Evolutionary conservation across 2,329 filamentous ascomycete species (phyloP).

Genomic region (Xylariaceae sp.): DNA sequence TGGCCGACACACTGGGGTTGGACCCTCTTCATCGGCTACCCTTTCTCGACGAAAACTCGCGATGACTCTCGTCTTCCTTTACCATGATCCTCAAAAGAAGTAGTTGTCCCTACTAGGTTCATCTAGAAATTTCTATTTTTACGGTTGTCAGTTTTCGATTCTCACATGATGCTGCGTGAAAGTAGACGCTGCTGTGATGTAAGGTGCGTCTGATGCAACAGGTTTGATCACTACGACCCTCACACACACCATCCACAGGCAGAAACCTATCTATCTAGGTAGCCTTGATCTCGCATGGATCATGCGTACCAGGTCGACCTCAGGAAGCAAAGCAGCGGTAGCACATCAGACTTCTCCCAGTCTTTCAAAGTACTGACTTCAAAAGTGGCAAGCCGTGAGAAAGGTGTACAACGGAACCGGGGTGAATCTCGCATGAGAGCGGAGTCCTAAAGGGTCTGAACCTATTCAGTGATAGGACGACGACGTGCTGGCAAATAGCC

Average conservation of each 20-base stretch:
- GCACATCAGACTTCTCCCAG: not conserved
- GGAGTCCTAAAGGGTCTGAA: not conserved
- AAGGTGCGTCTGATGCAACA: not conserved
- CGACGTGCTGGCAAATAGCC: not conserved
- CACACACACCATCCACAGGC: not conserved
- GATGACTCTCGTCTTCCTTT: no score
- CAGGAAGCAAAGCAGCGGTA: not conserved
- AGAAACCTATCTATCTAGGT: not conserved
- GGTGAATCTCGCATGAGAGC: not conserved
- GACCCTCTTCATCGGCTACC: no score
- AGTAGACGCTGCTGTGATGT: not conserved
- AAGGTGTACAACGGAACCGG: not conserved
- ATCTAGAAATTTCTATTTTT: no score
- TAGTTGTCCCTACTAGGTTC: no score
- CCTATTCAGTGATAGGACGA: not conserved
- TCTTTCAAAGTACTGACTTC: not conserved
- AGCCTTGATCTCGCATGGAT: no score
- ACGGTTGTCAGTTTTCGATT: no score
- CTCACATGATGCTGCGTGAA: no score
- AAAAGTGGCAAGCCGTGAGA: conserved; percentile 10
- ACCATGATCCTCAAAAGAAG: no score
- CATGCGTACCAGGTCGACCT: no score
- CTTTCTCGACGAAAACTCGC: no score
- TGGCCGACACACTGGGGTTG: no score
- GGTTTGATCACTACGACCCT: not conserved